phyloP scores from a whole-genome alignment of 106 monocot genomes.

The Apostasia shenzhenica region DNA sequence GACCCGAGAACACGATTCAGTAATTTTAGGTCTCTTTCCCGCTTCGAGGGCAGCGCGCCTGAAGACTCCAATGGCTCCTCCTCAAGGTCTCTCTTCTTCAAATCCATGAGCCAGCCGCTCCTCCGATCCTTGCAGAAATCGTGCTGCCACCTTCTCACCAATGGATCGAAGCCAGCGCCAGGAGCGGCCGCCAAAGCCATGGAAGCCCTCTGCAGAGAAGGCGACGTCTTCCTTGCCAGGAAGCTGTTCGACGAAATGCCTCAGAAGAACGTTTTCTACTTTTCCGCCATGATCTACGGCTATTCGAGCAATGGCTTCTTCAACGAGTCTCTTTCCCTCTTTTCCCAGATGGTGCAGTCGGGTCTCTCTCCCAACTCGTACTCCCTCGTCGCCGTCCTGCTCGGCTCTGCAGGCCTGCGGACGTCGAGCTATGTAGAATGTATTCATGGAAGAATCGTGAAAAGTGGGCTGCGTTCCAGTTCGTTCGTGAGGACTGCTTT shows the following conservation, averaged over 20 bases:
- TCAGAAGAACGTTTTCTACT: slow-evolving; percentile 22
- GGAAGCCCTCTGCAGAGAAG: slow-evolving; percentile 2
- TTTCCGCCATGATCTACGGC: slow-evolving; percentile 29
- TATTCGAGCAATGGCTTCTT: slow-evolving; percentile 25
- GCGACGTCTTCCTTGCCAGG: slow-evolving; percentile 1
- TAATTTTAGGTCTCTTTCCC: too few relatives aligned
- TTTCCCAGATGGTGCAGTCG: slow-evolving; percentile 7
- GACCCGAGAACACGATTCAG: too few relatives aligned
- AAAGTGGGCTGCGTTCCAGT: slow-evolving; percentile 19
- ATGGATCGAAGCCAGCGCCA: neutral
- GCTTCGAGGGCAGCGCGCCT: neutral
- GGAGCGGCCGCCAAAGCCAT: slow-evolving; percentile 7
- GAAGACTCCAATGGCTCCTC: neutral
- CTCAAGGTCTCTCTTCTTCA: neutral
- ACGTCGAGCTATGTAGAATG: neutral
- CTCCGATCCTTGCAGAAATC: neutral
- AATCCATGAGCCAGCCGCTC: neutral
- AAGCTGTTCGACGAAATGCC: slow-evolving; percentile 38
- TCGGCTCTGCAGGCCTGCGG: slow-evolving; percentile 11
- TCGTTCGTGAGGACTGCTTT: slow-evolving; percentile 27
- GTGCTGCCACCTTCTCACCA: neutral
- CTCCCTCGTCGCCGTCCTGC: slow-evolving; percentile 31
- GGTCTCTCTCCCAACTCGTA: slow-evolving; percentile 24
- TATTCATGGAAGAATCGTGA: slow-evolving; percentile 27
- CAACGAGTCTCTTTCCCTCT: slow-evolving; percentile 15